Evolutionary conservation across 257 asterid genomes (phyloP).

Genomic region (Apocynum venetum): DNA sequence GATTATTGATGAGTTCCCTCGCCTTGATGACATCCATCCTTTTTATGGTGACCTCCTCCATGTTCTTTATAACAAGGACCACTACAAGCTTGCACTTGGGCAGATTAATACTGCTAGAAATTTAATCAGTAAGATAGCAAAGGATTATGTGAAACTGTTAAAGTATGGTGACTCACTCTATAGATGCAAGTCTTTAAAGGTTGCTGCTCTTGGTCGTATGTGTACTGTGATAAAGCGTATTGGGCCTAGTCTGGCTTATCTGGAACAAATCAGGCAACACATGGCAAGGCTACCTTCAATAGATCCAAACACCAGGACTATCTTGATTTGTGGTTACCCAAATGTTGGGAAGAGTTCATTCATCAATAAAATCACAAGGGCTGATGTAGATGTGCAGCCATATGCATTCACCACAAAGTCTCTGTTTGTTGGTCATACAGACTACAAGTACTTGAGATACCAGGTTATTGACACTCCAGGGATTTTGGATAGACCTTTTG

Average conservation of each 20-base stretch:
- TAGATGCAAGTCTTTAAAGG: conserved; percentile 84
- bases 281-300: conserved; percentile 93
- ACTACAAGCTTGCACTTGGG: conserved; percentile 95
- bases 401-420: conserved; percentile 98
- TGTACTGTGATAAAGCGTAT: conserved; percentile 82
- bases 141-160: conserved; percentile 76
- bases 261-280: conserved; percentile 96
- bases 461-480: conserved; percentile 99
- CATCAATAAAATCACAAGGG: conserved; percentile 88
- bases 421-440: conserved; percentile 91
- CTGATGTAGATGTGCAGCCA: conserved; percentile 94
- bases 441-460: conserved; percentile 80
- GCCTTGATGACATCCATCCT: conserved; percentile 92
- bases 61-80: conserved; percentile 94
- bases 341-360: conserved; percentile 98
- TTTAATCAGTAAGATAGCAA: conserved; percentile 71
- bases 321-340: conserved; percentile 96
- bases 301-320: conserved; percentile 93
- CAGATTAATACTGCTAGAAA: conserved; percentile 90
- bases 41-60: conserved; percentile 92
- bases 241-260: conserved; percentile 92
- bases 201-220: conserved; percentile 97
- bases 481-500: conserved; percentile 90
- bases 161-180: conserved; percentile 92
- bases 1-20: conserved; percentile 87